Conservation (phyloP, 1,139 yeast genomes). For the Candida anutae region DNA sequence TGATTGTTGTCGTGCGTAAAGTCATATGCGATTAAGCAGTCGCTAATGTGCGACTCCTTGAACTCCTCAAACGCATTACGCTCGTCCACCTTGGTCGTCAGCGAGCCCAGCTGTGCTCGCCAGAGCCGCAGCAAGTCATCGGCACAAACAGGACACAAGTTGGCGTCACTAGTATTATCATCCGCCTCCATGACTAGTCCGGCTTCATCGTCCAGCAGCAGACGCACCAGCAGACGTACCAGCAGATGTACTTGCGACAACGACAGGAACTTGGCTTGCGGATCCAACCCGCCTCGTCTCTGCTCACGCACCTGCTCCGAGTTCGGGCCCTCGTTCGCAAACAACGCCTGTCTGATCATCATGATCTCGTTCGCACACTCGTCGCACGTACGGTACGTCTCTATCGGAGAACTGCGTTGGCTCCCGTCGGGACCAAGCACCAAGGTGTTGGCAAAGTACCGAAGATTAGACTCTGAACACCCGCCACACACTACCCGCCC, state of each 20-base stretch:
- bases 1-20: conserved; percentile 53
- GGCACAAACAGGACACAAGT: conserved; percentile 41
- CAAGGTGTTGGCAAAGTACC: conserved; percentile 33
- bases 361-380: conserved; percentile 57
- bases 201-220: conserved; percentile 1
- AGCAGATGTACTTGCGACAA: conserved; percentile 1
- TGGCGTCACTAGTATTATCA: conserved; percentile 23
- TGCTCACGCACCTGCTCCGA: too few relatives aligned
- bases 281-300: not conserved
- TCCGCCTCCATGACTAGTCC: conserved; percentile 2
- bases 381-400: conserved; percentile 59
- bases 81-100: conserved; percentile 5
- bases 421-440: conserved; percentile 22
- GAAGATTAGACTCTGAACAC: conserved; percentile 47
- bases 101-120: conserved; percentile 13
- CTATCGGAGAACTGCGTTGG: conserved; percentile 20
- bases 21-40: conserved; percentile 61
- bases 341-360: conserved; percentile 45
- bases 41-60: conserved; percentile 61
- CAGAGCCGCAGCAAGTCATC: conserved; percentile 47
- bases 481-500: conserved; percentile 67
- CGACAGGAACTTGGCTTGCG: not conserved
- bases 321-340: conserved; percentile 9
- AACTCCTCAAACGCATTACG: conserved; percentile 35
- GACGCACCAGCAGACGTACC: conserved; percentile 2